Evolutionary conservation across 495 filamentous ascomycete genomes (phyloP).

Genomic region (Cladorrhinum samala): DNA sequence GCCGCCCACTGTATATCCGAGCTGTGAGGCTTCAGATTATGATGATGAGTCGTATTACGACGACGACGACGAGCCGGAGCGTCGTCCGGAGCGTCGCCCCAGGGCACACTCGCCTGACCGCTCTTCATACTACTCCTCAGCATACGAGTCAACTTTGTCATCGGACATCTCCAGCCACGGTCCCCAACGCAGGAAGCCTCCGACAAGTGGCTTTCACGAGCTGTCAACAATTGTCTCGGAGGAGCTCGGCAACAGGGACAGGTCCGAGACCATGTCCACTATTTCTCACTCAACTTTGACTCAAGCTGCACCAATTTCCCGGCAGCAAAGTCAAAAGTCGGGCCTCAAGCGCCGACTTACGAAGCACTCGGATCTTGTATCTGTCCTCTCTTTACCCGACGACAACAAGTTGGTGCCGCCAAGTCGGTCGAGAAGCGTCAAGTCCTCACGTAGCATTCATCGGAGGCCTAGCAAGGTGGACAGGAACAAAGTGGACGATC

Average conservation of each 20-base stretch:
- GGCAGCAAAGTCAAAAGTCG: conserved; percentile 35
- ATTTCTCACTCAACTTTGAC: conserved; percentile 46
- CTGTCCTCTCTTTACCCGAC: conserved; percentile 73
- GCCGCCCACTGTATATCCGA: conserved; percentile 40
- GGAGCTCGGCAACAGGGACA: conserved; percentile 50
- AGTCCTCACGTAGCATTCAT: conserved; percentile 66
- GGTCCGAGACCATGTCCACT: conserved; percentile 35
- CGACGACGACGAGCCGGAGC: conserved; percentile 21
- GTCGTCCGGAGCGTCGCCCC: conserved; percentile 16
- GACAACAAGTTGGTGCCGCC: conserved; percentile 44
- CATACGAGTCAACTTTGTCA: conserved; percentile 28
- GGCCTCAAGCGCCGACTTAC: conserved; percentile 70
- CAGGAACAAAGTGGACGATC: conserved; percentile 60
- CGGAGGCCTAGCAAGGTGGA: conserved; percentile 59
- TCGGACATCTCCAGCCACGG: conserved; percentile 19
- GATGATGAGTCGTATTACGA: conserved; percentile 15
- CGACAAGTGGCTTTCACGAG: conserved; percentile 58
- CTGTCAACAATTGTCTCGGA: conserved; percentile 68
- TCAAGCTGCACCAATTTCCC: conserved; percentile 39
- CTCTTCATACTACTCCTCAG: conserved; percentile 15
- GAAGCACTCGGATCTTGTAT: conserved; percentile 89
- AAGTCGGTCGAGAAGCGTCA: conserved; percentile 50
- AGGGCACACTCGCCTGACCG: conserved; percentile 27
- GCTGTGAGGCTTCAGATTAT: conserved; percentile 28
- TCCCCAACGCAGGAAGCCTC: conserved; percentile 43